Evolutionary conservation across 306 rosid species (phyloP).

Genomic region (Pyrus bretschneideri): DNA sequence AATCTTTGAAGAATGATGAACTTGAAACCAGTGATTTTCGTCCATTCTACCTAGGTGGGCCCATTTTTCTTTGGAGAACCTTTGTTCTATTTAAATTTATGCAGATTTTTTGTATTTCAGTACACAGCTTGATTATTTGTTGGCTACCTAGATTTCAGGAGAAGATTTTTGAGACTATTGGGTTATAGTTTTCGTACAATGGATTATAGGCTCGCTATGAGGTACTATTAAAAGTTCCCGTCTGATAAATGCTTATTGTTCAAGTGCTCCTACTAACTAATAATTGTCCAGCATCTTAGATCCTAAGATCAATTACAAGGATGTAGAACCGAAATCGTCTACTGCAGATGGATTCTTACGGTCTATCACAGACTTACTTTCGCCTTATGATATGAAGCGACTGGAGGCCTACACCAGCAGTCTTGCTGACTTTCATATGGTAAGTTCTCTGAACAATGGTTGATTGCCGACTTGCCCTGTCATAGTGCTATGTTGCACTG

Average conservation of each 20-base stretch:
- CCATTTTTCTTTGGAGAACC: slow-evolving; percentile 6
- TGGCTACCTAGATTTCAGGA: slow-evolving; percentile 57
- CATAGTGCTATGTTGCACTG: not conserved
- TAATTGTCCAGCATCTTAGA: slow-evolving; percentile 66
- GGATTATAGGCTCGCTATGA: slow-evolving; percentile 89
- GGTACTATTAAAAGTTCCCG: slow-evolving; percentile 39
- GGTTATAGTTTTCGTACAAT: slow-evolving; percentile 51
- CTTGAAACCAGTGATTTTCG: slow-evolving; percentile 62
- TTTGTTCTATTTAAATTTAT: not conserved
- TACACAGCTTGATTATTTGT: slow-evolving; percentile 18
- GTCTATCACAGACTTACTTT: slow-evolving; percentile 48
- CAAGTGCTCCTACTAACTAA: slow-evolving; percentile 14
- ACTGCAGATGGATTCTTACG: slow-evolving; percentile 36
- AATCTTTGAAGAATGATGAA: slow-evolving; percentile 81
- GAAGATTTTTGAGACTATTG: slow-evolving; percentile 60
- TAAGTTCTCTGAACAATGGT: slow-evolving; percentile 30
- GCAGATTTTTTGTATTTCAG: not conserved
- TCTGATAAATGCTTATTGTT: slow-evolving; percentile 13
- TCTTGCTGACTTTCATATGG: slow-evolving; percentile 80
- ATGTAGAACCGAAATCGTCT: slow-evolving; percentile 28
- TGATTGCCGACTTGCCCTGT: not conserved
- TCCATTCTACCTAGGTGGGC: slow-evolving; percentile 73
- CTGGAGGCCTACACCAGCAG: slow-evolving; percentile 78
- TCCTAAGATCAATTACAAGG: slow-evolving; percentile 75
- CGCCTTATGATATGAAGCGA: slow-evolving; percentile 88